phyloP scores from a whole-genome alignment of 495 filamentous ascomycete genomes.

The Penicillium parvum region DNA sequence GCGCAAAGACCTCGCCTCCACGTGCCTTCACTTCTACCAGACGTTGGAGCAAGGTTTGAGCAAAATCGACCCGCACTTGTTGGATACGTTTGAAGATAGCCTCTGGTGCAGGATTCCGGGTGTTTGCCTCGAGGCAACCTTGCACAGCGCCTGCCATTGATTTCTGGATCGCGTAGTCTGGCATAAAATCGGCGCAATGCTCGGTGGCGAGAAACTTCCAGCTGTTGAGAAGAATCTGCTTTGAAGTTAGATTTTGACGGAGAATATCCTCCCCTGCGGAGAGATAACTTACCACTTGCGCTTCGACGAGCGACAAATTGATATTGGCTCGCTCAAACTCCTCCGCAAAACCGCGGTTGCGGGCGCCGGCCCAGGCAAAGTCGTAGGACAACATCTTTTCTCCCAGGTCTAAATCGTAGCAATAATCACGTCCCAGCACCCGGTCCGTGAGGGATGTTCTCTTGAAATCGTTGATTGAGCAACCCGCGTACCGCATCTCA shows the following conservation, averaged over 20 bases:
- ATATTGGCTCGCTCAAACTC: slow-evolving; percentile 84
- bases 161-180: slow-evolving; percentile 59
- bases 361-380: slow-evolving; percentile 65
- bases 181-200: slow-evolving; percentile 64
- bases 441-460: slow-evolving; percentile 59
- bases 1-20: slow-evolving; percentile 53
- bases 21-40: slow-evolving; percentile 61
- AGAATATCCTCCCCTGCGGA: too few species aligned
- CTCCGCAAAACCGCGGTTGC: slow-evolving; percentile 64
- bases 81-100: slow-evolving; percentile 66
- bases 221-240: slow-evolving; percentile 69
- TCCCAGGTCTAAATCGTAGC: slow-evolving; percentile 73
- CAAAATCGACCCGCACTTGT: slow-evolving; percentile 68
- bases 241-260: slow-evolving; percentile 23
- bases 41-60: slow-evolving; percentile 70
- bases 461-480: slow-evolving; percentile 69
- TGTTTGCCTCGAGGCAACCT: slow-evolving; percentile 69
- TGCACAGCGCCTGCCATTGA: slow-evolving; percentile 63
- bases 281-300: slow-evolving; percentile 69
- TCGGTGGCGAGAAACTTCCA: slow-evolving; percentile 90
- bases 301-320: slow-evolving; percentile 86
- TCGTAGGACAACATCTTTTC: slow-evolving; percentile 71
- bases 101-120: slow-evolving; percentile 58
- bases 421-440: slow-evolving; percentile 67
- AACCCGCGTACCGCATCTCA: slow-evolving; percentile 64